A percentile compares a stretch with the other conserved stretches of the same genome.
These are phyloP conservation scores for Nannizziopsis barbatae DNA, from an alignment of 2,329 filamentous ascomycete species.

Conservation along the genomic window DNA sequence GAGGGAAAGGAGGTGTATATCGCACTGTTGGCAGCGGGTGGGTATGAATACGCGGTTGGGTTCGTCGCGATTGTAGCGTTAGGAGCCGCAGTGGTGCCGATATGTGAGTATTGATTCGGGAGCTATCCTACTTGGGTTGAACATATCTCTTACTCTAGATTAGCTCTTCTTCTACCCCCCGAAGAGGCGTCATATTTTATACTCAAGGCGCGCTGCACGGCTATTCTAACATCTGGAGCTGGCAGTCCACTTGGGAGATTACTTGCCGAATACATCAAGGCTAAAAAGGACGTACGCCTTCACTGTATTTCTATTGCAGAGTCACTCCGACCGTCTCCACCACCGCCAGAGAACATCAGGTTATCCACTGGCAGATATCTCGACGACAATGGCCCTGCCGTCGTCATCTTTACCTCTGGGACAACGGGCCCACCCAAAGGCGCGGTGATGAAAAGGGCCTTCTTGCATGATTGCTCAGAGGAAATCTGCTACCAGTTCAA, in stretches of 20 bases:
- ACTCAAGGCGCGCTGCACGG: conserved; percentile 30
- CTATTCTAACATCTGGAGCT: conserved; percentile 30
- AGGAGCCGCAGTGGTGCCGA: conserved; percentile 39
- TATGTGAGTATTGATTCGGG: conserved; percentile 17
- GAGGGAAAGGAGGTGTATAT: conserved; percentile 23
- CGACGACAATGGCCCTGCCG: conserved; percentile 21
- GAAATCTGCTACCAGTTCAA: conserved; percentile 16
- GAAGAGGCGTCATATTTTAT: conserved; percentile 38
- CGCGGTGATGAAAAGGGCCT: conserved; percentile 22
- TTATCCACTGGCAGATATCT: conserved; percentile 20
- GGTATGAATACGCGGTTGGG: conserved; percentile 41
- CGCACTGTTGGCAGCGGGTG: conserved; percentile 36
- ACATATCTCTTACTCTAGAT: conserved; percentile 6
- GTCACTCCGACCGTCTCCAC: conserved; percentile 1
- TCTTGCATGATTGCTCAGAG: conserved; percentile 12
- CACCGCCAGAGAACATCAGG: conserved; percentile 9
- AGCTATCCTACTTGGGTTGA: not conserved
- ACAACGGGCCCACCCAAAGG: conserved; percentile 39
- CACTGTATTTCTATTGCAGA: conserved; percentile 7
- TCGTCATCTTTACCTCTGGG: conserved; percentile 26
- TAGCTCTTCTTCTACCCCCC: conserved; percentile 30
- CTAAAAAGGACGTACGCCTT: conserved; percentile 20
- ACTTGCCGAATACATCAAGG: conserved; percentile 22
- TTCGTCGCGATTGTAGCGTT: conserved; percentile 39
- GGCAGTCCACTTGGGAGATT: conserved; percentile 22